Base-by-base conservation (phyloP, 805 yeast species). In the Metschnikowia anglica region DNA sequence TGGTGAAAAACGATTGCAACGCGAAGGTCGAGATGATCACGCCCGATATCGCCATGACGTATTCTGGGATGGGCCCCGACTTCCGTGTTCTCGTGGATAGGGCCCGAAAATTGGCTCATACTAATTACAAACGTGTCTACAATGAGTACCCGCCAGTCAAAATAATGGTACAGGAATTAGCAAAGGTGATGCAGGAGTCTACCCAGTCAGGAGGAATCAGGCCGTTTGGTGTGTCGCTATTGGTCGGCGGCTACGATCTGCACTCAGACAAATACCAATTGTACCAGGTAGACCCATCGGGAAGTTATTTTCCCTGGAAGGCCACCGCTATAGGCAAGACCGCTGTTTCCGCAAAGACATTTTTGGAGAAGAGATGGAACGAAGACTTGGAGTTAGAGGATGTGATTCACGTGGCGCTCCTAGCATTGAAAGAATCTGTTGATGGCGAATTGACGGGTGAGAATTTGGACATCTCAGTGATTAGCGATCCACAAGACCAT, bases 291-390 rank as follows among this genome's bases (percentile, higher is more conserved):
- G 99, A 93, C 69, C 99, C 99, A 4, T 85, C 96, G 3, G 99
- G 99, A 8, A 82, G 97, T 30, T 93, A 85, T 65, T 93, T 88
- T 76, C 98, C 99, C 8, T 93, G 99, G 99, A 93, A 91, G 68
- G 99, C 99, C 28, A 91, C 99, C 3, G 98, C 99, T 18, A 93
- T 93, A 56, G 99, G 99, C 51, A 90, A 89, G 62, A 95, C 97
- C 19, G 83, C 97, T 3, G 81, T 81, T 33, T 88, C 95, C n/a
- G 99, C 98, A 26, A 93, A 95, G 73, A 91, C 98, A 1, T 93
- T 93, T 58, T 70, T 93, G 60, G 99, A 93, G 65, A 93, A 93
- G 70, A 83, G 99, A 69, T 93, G 98, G 97, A 91, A 90, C 62
- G 95, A 89, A 52, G 96, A 93, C 65, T 74, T 93, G 61, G 99